Evolutionary conservation across 73 alveolate species (phyloP).

Genomic region (Halteria grandinella): DNA sequence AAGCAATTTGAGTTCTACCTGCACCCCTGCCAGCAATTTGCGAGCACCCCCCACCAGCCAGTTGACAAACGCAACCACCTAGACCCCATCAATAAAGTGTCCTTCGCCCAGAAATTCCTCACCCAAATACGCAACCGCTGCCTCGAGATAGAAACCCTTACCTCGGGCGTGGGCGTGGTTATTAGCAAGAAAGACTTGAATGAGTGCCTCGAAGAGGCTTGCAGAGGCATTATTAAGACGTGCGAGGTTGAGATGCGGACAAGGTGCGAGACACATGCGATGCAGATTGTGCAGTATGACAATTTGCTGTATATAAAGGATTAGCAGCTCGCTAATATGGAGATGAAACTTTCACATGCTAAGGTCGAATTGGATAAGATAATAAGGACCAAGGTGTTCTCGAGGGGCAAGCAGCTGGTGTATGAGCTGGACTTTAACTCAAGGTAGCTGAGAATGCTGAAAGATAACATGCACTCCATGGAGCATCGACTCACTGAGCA

Average conservation of each 20-base stretch:
- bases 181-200: slow-evolving; percentile 45
- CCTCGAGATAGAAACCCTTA: slow-evolving; percentile 52
- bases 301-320: slow-evolving; percentile 37
- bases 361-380: slow-evolving; percentile 45
- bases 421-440: slow-evolving; percentile 46
- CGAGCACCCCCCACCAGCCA: slow-evolving; percentile 38
- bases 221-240: slow-evolving; percentile 16
- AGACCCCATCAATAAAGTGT: slow-evolving; percentile 46
- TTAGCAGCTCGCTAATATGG: slow-evolving; percentile 37
- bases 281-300: slow-evolving; percentile 16
- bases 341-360: slow-evolving; percentile 24
- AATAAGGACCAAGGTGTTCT: slow-evolving; percentile 31
- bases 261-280: slow-evolving; percentile 37
- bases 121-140: slow-evolving; percentile 49
- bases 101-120: slow-evolving; percentile 29
- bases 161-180: slow-evolving; percentile 56
- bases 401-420: slow-evolving; percentile 42
- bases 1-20: slow-evolving; percentile 23
- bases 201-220: slow-evolving; percentile 51
- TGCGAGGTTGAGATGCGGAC: slow-evolving; percentile 57
- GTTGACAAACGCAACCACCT: slow-evolving; percentile 56
- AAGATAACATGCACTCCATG: slow-evolving; percentile 29
- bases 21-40: slow-evolving; percentile 60
- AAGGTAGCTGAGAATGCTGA: slow-evolving; percentile 38
- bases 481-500: slow-evolving; percentile 39